Conservation (phyloP, 192 early-diverging fungal species). For the Geranomyces michiganensis region DNA sequence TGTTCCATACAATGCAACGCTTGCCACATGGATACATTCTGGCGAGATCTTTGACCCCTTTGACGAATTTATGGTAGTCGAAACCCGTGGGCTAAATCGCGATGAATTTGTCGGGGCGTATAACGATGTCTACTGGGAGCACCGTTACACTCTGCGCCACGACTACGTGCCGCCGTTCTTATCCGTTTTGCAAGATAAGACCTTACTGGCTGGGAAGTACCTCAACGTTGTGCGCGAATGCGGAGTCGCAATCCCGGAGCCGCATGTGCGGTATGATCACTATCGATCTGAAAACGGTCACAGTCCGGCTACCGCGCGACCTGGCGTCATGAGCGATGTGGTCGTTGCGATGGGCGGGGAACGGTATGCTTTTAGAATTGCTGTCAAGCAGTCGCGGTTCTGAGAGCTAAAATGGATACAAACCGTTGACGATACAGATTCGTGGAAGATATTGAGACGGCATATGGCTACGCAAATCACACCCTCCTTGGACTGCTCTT, state of each 20-base stretch:
- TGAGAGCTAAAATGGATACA: background rate
- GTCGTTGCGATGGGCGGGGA: slow-evolving; percentile 27
- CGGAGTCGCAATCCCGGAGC: slow-evolving; percentile 47
- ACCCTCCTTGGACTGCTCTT: slow-evolving; percentile 80
- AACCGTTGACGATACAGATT: background rate
- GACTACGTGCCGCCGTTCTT: slow-evolving; percentile 77
- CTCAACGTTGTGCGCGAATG: slow-evolving; percentile 91
- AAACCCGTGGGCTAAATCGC: slow-evolving; percentile 49
- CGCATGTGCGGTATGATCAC: slow-evolving; percentile 3
- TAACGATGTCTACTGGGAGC: slow-evolving; percentile 83
- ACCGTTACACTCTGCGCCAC: slow-evolving; percentile 70
- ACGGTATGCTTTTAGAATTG: slow-evolving; percentile 7
- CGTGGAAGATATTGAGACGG: slow-evolving; percentile 77
- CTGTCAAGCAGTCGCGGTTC: slow-evolving; percentile 8
- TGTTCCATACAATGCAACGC: slow-evolving; percentile 81
- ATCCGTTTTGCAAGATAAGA: slow-evolving; percentile 72
- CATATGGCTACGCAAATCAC: slow-evolving; percentile 87
- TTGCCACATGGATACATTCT: slow-evolving; percentile 84
- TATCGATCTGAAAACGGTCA: background rate
- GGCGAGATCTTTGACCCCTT: slow-evolving; percentile 88
- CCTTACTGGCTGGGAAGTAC: slow-evolving; percentile 92
- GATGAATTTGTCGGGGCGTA: slow-evolving; percentile 69
- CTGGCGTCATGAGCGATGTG: slow-evolving; percentile 14
- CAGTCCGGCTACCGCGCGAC: background rate
- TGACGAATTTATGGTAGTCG: slow-evolving; percentile 92